These are phyloP conservation scores for Penicillium fuscoglaucum DNA, from an alignment of 2,329 filamentous ascomycete species.

Conservation along the genomic window DNA sequence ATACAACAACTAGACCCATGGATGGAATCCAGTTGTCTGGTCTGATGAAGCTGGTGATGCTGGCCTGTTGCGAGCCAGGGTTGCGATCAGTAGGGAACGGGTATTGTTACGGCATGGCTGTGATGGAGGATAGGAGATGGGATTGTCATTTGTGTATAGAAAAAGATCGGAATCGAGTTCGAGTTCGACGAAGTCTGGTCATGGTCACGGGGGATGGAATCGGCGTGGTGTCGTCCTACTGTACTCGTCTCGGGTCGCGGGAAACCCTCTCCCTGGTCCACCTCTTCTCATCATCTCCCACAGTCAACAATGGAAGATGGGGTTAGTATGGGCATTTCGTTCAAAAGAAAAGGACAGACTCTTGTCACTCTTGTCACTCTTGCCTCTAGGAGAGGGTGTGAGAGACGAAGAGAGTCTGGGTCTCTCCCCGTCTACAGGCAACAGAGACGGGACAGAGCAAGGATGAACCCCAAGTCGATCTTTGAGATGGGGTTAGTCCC, in stretches of 20 bases:
- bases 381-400: neutral
- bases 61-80: neutral
- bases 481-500: neutral
- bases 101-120: neutral
- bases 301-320: neutral
- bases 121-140: neutral
- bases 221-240: neutral
- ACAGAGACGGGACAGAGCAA: neutral
- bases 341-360: neutral
- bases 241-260: neutral
- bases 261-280: neutral
- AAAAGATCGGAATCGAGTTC: neutral
- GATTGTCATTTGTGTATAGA: neutral
- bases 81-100: neutral
- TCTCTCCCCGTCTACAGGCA: neutral
- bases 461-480: neutral
- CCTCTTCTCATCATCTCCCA: neutral
- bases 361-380: neutral
- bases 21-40: neutral
- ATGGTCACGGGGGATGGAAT: neutral
- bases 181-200: neutral
- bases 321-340: neutral
- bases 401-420: neutral
- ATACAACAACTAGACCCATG: neutral
- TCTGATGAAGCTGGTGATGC: neutral